Conservation (phyloP, 192 early-diverging fungal genomes). For the Umbelopsis vinacea region DNA sequence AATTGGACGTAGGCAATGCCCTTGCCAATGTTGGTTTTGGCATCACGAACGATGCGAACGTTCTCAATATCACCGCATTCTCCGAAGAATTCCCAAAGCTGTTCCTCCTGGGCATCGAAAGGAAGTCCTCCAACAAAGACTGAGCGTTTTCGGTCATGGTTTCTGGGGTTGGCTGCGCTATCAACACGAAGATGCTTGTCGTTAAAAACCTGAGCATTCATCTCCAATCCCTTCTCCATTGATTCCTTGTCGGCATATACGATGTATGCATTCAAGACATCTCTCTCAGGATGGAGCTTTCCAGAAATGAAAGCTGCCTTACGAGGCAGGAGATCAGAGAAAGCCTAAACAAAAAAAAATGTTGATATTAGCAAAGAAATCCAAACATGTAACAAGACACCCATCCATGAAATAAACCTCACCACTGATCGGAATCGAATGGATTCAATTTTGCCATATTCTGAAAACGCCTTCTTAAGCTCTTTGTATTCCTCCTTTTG, state of each 20-base stretch:
- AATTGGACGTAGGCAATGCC: conserved; percentile 95
- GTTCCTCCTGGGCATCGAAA: conserved; percentile 76
- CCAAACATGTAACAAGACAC: no score
- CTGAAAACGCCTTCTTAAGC: conserved; percentile 67
- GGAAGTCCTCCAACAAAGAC: conserved; percentile 76
- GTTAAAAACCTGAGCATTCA: conserved; percentile 84
- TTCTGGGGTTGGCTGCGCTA: conserved; percentile 46
- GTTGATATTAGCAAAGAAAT: conserved; percentile 8
- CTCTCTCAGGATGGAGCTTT: conserved; percentile 83
- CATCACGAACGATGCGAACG: conserved; percentile 85
- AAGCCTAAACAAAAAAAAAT: conserved; percentile 33
- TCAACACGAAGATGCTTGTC: conserved; percentile 93
- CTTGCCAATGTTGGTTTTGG: conserved; percentile 86
- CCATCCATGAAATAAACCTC: conserved; percentile 30
- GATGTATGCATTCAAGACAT: conserved; percentile 89
- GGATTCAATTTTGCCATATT: conserved; percentile 78
- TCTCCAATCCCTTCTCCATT: conserved; percentile 61
- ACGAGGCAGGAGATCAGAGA: conserved; percentile 68
- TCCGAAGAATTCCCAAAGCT: conserved; percentile 72
- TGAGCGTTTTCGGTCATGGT: conserved; percentile 77
- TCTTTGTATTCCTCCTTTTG: conserved; percentile 64
- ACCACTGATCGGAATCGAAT: conserved; percentile 92
- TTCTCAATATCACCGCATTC: conserved; percentile 75
- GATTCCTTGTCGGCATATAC: conserved; percentile 72
- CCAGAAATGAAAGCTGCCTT: conserved; percentile 84